Base-by-base conservation (phyloP, 2,329 filamentous ascomycete species). In the Mycocentrospora acerina region DNA sequence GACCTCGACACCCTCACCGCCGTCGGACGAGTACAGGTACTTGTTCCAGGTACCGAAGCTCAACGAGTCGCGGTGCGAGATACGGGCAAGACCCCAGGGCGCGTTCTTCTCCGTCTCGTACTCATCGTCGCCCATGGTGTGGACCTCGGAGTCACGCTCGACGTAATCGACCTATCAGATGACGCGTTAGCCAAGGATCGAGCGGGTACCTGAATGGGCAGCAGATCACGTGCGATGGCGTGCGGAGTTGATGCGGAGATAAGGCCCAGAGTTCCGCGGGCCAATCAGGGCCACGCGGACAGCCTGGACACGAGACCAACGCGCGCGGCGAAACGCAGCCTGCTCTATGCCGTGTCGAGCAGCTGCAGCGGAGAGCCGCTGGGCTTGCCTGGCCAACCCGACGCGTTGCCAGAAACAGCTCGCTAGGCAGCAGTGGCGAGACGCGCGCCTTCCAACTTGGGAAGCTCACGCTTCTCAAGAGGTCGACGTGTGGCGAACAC, bases 51-150 rank as follows among this genome's bases (percentile, higher is more conserved):
- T 90, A 59, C 87, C 85, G 67, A 98, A 97, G 69, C 80, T 85
- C 55, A 98, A 80, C 51, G 79, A 78, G 53, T 93, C 79, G 57
- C 93, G 88, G 78, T 98, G 93, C 24, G 93, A 98, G 74, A 98
- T 88, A 82, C 93, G 89, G 57, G 94, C 93, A 53, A 98, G 81
- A 76, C 94, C 93, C 93, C 94, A 98, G n/a, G 93, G 93, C 51
- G 94, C 88, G 69, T 88, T 85, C 78, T 89, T 93, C 82, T 98
- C 89, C 7, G 81, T 76, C 64, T 85, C 78, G 51, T 71, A 65
- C 14, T 72, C 64, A 28, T 63, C 57, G 32, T 67, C 59, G 40
- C 70, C 71, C 73, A 94, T 81, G 40, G 88, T 89, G 75, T 90
- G 88, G 60, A 98, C 93, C 57, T 93, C 79, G 34, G 88, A 90